Evolutionary conservation across 2,329 filamentous ascomycete species (phyloP).

Genomic region (Penicillium paneum): DNA sequence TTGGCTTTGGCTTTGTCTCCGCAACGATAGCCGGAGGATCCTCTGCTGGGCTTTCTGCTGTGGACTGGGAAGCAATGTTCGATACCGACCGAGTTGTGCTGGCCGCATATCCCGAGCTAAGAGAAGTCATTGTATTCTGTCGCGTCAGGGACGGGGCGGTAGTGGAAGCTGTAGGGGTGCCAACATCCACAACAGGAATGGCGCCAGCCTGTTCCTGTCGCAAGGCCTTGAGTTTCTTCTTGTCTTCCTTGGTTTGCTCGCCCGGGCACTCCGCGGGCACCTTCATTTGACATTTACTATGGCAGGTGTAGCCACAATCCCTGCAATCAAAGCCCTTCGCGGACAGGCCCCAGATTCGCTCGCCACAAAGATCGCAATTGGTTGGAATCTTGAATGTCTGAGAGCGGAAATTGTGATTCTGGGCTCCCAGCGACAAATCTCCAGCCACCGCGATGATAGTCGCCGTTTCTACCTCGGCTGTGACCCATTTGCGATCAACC

Average conservation of each 20-base stretch:
- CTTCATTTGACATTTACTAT: constrained; percentile 99
- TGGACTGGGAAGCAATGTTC: constrained; percentile 52
- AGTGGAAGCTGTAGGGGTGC: constrained; percentile 40
- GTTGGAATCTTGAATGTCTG: constrained; percentile 99
- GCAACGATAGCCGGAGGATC: constrained; percentile 38
- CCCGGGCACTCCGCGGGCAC: constrained; percentile 94
- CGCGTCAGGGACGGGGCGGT: constrained; percentile 69
- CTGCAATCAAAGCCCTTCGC: constrained; percentile 95
- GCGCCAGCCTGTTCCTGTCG: constrained; percentile 75
- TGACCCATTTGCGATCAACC: constrained; percentile 76
- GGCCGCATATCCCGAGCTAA: constrained; percentile 82
- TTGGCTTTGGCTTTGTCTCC: constrained; percentile 26
- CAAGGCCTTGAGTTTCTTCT: constrained; percentile 85
- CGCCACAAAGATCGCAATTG: constrained; percentile 94
- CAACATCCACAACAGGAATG: constrained; percentile 37
- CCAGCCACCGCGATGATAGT: constrained; percentile 90
- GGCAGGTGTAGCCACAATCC: constrained; percentile 96
- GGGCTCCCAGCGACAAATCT: constrained; percentile 85
- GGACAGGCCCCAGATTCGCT: constrained; percentile 93
- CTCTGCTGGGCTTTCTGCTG: constrained; percentile 50
- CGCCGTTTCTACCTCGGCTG: constrained; percentile 86
- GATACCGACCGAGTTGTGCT: constrained; percentile 74
- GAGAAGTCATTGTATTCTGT: constrained; percentile 83
- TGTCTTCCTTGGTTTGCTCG: constrained; percentile 89
- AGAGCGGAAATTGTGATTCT: constrained; percentile 97